Percentiles rank a stretch among this genome's conserved stretches.
phyloP scores from a whole-genome alignment of 352 stramenopile genomes.

The Phytophthora pluvialis region DNA sequence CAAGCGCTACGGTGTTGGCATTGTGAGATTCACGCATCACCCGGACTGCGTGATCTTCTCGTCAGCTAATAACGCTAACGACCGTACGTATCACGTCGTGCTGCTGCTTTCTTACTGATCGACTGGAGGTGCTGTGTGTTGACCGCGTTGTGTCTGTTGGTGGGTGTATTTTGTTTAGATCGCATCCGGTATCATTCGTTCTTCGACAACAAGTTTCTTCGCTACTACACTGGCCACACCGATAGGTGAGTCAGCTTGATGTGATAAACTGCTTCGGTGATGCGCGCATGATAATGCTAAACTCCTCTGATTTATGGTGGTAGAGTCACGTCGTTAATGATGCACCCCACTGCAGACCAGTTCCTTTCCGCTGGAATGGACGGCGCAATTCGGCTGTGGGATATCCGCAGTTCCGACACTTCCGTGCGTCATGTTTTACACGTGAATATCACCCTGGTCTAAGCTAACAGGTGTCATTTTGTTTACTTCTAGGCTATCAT shows the following conservation, averaged over 20 bases:
- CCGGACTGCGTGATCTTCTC: constrained; percentile 89
- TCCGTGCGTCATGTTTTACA: constrained; percentile 35
- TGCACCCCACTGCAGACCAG: constrained; percentile 85
- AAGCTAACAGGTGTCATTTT: background rate
- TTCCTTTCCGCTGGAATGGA: constrained; percentile 86
- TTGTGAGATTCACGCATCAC: constrained; percentile 84
- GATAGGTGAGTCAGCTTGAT: constrained; percentile 45
- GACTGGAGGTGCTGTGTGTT: background rate
- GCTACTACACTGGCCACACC: constrained; percentile 86
- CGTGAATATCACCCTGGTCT: background rate
- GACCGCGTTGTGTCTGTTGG: background rate
- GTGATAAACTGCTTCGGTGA: background rate
- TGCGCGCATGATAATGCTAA: background rate
- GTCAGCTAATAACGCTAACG: constrained; percentile 72
- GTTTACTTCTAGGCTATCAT: constrained; percentile 55
- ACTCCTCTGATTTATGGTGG: constrained; percentile 1
- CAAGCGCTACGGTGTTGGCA: constrained; percentile 83
- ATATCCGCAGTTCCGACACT: constrained; percentile 74
- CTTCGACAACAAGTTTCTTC: constrained; percentile 90
- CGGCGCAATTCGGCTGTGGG: constrained; percentile 80
- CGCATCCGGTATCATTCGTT: constrained; percentile 89
- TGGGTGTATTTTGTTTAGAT: constrained; percentile 42
- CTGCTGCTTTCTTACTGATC: background rate
- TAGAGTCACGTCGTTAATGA: constrained; percentile 86
- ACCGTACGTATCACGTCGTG: constrained; percentile 49